Conservation (phyloP, 106 monocot genomes). For the Dioscorea alata region DNA sequence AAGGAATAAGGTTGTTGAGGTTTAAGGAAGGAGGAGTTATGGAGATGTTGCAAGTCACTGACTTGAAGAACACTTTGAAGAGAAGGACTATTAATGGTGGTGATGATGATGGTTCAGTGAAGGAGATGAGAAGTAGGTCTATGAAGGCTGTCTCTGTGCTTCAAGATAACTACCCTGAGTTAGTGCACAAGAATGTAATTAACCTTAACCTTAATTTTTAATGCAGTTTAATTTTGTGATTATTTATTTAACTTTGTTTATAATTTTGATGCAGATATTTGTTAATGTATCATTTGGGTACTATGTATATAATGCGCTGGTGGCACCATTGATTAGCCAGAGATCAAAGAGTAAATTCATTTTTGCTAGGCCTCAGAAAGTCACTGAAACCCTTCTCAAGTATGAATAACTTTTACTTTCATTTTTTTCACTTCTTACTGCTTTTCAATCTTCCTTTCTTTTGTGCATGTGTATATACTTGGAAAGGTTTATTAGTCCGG, state of each 20-base stretch:
- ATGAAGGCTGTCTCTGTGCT: slow-evolving; percentile 24
- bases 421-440: background rate
- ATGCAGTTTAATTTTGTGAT: background rate
- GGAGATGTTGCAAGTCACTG: slow-evolving; percentile 36
- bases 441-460: background rate
- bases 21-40: slow-evolving; percentile 25
- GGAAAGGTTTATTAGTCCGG: slow-evolving; percentile 46
- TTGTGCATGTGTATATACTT: background rate
- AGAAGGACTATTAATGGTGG: background rate
- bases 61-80: slow-evolving; percentile 29
- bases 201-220: background rate
- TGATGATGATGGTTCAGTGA: slow-evolving; percentile 2
- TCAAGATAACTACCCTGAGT: slow-evolving; percentile 54
- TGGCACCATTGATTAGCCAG: slow-evolving; percentile 26
- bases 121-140: slow-evolving; percentile 24
- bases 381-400: slow-evolving; percentile 72
- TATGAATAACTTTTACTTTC: slow-evolving; percentile 10
- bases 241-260: background rate
- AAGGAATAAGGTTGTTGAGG: slow-evolving; percentile 42
- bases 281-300: slow-evolving; percentile 51
- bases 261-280: slow-evolving; percentile 42
- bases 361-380: slow-evolving; percentile 54
- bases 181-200: slow-evolving; percentile 38
- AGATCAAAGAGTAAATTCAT: slow-evolving; percentile 51
- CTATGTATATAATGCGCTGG: slow-evolving; percentile 37